phyloP scores from a whole-genome alignment of 768 basidiomycete genomes.

The Trametes elegans region DNA sequence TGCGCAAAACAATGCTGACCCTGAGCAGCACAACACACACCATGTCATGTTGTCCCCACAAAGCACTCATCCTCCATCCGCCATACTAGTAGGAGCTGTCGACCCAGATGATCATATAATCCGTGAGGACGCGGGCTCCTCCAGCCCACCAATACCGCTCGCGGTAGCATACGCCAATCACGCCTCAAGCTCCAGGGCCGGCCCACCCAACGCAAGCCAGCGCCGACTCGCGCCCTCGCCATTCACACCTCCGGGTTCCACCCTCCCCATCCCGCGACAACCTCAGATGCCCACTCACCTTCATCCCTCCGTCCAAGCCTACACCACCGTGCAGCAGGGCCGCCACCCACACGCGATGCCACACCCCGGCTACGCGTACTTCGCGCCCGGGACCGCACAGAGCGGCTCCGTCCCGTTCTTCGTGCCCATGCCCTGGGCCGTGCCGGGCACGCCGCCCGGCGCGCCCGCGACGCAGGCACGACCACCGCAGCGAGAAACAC shows the following conservation, averaged over 20 bases:
- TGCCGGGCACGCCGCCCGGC: neutral
- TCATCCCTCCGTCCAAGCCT: slow-evolving; percentile 17
- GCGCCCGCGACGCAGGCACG: neutral
- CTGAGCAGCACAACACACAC: neutral
- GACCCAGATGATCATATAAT: neutral
- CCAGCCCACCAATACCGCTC: slow-evolving; percentile 10
- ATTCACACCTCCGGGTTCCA: slow-evolving; percentile 7
- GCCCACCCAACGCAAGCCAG: neutral
- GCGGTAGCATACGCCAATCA: neutral
- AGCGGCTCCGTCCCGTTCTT: slow-evolving; percentile 10
- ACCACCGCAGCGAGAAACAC: slow-evolving; percentile 5
- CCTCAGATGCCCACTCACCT: slow-evolving; percentile 21
- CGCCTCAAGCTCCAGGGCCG: neutral
- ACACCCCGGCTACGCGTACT: slow-evolving; percentile 15
- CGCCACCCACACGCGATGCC: neutral
- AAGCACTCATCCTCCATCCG: neutral
- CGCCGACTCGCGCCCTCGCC: slow-evolving; percentile 13
- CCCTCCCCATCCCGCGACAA: slow-evolving; percentile 1
- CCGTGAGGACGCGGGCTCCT: neutral
- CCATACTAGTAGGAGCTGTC: neutral
- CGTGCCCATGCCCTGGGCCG: slow-evolving; percentile 16
- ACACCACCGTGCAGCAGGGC: neutral
- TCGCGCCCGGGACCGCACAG: slow-evolving; percentile 5
- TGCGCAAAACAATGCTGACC: slow-evolving; percentile 8
- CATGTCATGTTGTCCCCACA: neutral